Base-by-base conservation (phyloP, 2,329 filamentous ascomycete genomes). In the Colletotrichum sp. region DNA sequence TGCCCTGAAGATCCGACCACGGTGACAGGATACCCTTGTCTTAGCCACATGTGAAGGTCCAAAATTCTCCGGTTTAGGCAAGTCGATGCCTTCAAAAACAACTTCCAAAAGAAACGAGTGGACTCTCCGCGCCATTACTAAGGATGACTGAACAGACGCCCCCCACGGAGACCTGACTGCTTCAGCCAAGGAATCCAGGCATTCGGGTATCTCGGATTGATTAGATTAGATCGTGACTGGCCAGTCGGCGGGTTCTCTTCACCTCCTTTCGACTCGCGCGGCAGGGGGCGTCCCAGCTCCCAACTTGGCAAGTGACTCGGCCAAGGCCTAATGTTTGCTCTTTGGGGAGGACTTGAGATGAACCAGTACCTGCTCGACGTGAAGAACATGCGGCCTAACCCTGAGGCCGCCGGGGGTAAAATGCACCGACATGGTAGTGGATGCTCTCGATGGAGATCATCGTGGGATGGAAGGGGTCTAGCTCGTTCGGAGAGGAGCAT, bases 161-260 rank as follows among this genome's bases (percentile, higher is more conserved):
- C 72, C 68, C 61, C 55, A 63, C 39, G 36, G 60, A 68, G 28
- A 34, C 57, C 36, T 24, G 8, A 28, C n/a, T 72, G 39, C 36
- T 59, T 75, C 55, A 67, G 68, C 68, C 72, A 68, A 75, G 68
- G 61, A 30, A 66, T 30, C 68, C 68, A 61, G 30, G 57, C 39
- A 32, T 28, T 24, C 71, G 68, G 68, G 63, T 61, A 60, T 71
- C 61, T 75, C 55, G 57, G 64, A 26, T 75, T 72, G 69, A 72
- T 72, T 72, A 75, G 72, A 75, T 75, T 72, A 75, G 68, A 75
- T 72, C 69, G 68, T 57, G 30, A 12, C 30, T 16, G 21, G 26
- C 72, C 63, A 72, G 39, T 72, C 36, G 36, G 32, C 36, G 16
- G n/a, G 32, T 30, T 34, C n/a, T 12, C 24, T 39, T 16, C 30